Base-by-base conservation (phyloP, 805 yeast species). In the Zygosaccharomyces pseudorouxii region DNA sequence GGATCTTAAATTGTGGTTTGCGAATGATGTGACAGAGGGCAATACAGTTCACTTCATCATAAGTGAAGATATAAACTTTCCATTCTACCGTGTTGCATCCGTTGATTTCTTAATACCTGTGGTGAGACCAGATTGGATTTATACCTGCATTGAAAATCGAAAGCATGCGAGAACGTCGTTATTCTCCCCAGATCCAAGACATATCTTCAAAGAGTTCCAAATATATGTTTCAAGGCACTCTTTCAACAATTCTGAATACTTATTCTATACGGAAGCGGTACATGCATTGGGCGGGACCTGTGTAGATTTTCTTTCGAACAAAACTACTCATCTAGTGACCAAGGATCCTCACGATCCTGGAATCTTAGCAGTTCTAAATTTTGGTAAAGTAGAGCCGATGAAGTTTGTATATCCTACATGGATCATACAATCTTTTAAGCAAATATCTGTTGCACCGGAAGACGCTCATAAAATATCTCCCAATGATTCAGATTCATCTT, bases 261-360 rank as follows among this genome's bases (percentile, higher is more conserved):
- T 87, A 12, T 76, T 80, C 54, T 82, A 81, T 5, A 87, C 85
- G 0, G 84, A 84, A 2, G 45, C 67, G 29, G 49, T 70, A 1
- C 67, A 77, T 18, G 81, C 86, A 1, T 74, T 86, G 51, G 98
- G 97, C 1, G 98, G 96, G 3, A 81, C 78, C 29, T 81, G 73
- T 58, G 69, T 79, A 36, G 84, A 83, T 51, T 56, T 59, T 14
- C 70, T 90, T 27, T 81, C 88, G 7, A 76, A 77, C 46, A 78
- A 77, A 54, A 86, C 95, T 1, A 87, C 97, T 0, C 97, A 92
- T 71, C 73, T 89, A 30, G 70, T 92, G 18, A 78, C 92, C 0
- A 60, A 65, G 4, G 79, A 78, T 53, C 60, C 77, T 3, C 78
- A 80, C 47, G 86, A 80, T 46, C 80, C 80, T 50, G 77, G 82